Conservation (phyloP, 2,329 filamentous ascomycete genomes). For the Colletotrichum tropicicola region DNA sequence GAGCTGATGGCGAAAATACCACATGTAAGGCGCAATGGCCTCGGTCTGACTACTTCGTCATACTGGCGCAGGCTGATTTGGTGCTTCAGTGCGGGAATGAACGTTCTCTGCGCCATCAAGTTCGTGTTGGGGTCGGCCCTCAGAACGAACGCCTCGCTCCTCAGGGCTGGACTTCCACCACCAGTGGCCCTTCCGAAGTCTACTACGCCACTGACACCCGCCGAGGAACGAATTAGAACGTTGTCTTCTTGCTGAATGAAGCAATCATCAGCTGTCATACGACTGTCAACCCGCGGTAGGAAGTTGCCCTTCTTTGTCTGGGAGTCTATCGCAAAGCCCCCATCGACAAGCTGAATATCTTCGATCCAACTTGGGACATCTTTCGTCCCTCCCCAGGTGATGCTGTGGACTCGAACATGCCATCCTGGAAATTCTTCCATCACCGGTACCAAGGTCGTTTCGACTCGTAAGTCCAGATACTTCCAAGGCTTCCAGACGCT, state of each 20-base stretch:
- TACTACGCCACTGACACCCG: constrained; percentile 24
- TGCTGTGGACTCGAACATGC: constrained; percentile 28
- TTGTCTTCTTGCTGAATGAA: not conserved
- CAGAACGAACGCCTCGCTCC: constrained; percentile 10
- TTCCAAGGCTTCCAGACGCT: constrained; percentile 31
- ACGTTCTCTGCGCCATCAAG: constrained; percentile 22
- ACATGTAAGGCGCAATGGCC: not conserved
- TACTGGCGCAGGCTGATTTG: not conserved
- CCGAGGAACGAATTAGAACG: constrained; percentile 7
- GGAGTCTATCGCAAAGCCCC: constrained; percentile 29
- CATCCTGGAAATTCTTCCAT: constrained; percentile 15
- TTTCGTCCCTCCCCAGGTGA: not conserved
- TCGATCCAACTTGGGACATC: constrained; percentile 9
- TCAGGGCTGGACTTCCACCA: not conserved
- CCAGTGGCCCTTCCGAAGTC: not conserved
- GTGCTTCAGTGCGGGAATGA: constrained; percentile 15
- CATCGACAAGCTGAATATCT: constrained; percentile 24
- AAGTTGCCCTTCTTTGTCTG: not conserved
- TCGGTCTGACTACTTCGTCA: not conserved
- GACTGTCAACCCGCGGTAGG: not conserved
- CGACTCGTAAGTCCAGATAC: constrained; percentile 15
- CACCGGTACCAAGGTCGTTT: constrained; percentile 21
- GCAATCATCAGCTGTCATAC: not conserved
- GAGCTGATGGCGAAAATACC: constrained; percentile 9
- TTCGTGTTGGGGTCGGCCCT: constrained; percentile 33